Evolutionary conservation across 768 basidiomycete genomes (phyloP).

Genomic region (Cyclocybe aegerita): DNA sequence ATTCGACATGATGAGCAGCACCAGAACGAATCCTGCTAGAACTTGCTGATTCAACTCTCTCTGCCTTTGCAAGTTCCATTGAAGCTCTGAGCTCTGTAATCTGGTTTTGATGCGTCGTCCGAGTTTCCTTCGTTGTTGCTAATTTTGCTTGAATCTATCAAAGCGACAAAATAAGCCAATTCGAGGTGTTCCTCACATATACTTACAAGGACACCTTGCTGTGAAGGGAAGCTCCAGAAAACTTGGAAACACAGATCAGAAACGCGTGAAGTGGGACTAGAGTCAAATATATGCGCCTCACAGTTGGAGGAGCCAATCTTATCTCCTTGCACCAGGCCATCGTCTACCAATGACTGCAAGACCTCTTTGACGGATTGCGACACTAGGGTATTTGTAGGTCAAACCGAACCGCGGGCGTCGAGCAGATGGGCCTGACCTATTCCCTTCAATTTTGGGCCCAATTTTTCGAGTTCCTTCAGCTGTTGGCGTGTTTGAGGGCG

Average conservation of each 20-base stretch:
- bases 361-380: constrained; percentile 93
- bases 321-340: constrained; percentile 81
- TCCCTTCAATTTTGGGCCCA: constrained; percentile 85
- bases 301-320: constrained; percentile 97
- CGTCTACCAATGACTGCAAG: constrained; percentile 82
- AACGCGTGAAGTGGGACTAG: constrained; percentile 22
- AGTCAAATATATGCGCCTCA: constrained; percentile 35
- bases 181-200: constrained; percentile 1
- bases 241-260: constrained; percentile 44
- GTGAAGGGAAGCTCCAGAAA: constrained; percentile 95
- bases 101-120: constrained; percentile 41
- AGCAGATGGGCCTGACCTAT: constrained; percentile 55
- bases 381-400: constrained; percentile 34
- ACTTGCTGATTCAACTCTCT: constrained; percentile 58
- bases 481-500: constrained; percentile 24
- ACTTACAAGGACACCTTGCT: constrained; percentile 72
- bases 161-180: constrained; percentile 2
- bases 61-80: constrained; percentile 50
- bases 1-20: constrained; percentile 2
- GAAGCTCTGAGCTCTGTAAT: constrained; percentile 45
- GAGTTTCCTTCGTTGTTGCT: constrained; percentile 46
- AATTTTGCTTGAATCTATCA: constrained; percentile 59
- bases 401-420: neutral
- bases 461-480: constrained; percentile 92
- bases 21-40: constrained; percentile 3